Conservation (phyloP, 169 alveolate genomes). For the Cryptosporidium muris region DNA sequence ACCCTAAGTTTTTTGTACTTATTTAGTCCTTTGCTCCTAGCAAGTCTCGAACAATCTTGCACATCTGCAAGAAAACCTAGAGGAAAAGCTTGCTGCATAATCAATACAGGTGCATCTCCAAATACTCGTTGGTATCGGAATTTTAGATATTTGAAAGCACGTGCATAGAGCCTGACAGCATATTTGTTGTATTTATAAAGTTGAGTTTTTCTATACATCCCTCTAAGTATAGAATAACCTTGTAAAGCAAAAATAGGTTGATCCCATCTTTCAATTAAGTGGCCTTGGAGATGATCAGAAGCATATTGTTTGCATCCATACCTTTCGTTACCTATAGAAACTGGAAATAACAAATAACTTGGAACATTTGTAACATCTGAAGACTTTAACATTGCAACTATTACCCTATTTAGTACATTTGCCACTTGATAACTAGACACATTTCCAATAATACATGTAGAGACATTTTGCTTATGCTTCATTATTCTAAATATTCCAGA, state of each 20-base stretch:
- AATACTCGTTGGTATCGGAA: conserved; percentile 29
- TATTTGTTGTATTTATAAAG: conserved; percentile 45
- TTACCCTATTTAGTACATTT: conserved; percentile 26
- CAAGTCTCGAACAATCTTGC: conserved; percentile 32
- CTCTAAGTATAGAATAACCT: conserved; percentile 52
- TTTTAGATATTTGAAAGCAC: conserved; percentile 22
- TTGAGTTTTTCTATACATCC: conserved; percentile 49
- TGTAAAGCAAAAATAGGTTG: conserved; percentile 62
- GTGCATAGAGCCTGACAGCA: conserved; percentile 10
- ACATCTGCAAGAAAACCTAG: conserved; percentile 59
- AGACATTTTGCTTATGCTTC: conserved; percentile 20
- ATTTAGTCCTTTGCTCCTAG: conserved; percentile 2
- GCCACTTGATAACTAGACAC: conserved; percentile 62
- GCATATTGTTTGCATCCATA: conserved; percentile 44
- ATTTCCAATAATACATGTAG: conserved; percentile 57
- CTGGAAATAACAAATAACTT: conserved; percentile 43
- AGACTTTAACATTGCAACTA: conserved; percentile 63
- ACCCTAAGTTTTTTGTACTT: conserved; percentile 15
- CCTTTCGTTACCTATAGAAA: conserved; percentile 58
- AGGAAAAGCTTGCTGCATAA: conserved; percentile 68
- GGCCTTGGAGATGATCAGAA: conserved; percentile 55
- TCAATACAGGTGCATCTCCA: conserved; percentile 34
- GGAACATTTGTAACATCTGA: conserved; percentile 53
- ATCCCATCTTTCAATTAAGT: conserved; percentile 68
- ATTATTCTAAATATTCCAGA: conserved; percentile 56